phyloP scores from a whole-genome alignment of 495 filamentous ascomycete genomes.

The Umbilicaria muhlenbergii region DNA sequence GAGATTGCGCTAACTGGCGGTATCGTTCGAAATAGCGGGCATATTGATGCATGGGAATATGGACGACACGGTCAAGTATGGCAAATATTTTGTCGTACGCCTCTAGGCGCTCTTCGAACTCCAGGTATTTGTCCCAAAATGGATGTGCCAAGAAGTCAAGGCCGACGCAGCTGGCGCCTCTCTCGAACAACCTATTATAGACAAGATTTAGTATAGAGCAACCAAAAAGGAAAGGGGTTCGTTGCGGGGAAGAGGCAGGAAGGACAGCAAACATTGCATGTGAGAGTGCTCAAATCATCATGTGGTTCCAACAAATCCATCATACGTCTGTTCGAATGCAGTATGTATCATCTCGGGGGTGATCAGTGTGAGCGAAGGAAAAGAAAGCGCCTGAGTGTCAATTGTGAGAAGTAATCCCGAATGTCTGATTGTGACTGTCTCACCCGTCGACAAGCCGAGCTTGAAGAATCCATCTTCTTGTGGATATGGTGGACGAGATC shows the following conservation, averaged over 20 bases:
- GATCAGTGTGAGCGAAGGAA: conserved; percentile 20
- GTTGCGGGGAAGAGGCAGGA: conserved; percentile 20
- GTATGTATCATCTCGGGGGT: conserved; percentile 8
- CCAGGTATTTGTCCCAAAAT: conserved; percentile 98
- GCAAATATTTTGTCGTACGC: conserved; percentile 74
- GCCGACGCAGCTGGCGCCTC: conserved; percentile 70
- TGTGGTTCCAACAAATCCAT: conserved; percentile 20
- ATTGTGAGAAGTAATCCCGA: conserved; percentile 40
- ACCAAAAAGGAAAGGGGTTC: conserved; percentile 12
- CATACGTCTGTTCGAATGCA: conserved; percentile 12
- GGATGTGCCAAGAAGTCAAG: conserved; percentile 88
- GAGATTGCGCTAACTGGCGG: conserved; percentile 56
- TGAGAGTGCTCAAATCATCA: conserved; percentile 26
- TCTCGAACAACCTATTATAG: conserved; percentile 68
- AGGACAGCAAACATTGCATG: conserved; percentile 40
- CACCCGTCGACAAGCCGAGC: conserved; percentile 35
- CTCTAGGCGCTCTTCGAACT: conserved; percentile 85
- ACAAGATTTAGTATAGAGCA: conserved; percentile 18
- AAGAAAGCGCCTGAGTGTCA: conserved; percentile 36
- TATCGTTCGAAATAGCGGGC: conserved; percentile 89
- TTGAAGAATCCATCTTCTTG: conserved; percentile 15
- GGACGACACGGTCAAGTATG: conserved; percentile 71
- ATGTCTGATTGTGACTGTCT: conserved; percentile 30
- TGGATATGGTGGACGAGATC: conserved; percentile 22
- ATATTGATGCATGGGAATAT: conserved; percentile 95